Conservation (phyloP, 1,284 basidiomycete genomes). For the Athelia psychrophila region DNA sequence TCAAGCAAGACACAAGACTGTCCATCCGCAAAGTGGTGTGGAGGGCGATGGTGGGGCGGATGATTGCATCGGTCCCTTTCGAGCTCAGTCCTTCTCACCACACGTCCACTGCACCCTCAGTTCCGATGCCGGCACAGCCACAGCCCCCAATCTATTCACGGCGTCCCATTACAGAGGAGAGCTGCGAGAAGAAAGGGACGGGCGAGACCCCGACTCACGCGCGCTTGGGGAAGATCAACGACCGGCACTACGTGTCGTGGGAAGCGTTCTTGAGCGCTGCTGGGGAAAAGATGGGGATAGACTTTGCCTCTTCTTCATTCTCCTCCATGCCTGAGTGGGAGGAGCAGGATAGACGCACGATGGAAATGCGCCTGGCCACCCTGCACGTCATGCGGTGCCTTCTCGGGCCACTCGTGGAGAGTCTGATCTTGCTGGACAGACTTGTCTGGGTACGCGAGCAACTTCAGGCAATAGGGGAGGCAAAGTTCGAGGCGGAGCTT, state of each 20-base stretch:
- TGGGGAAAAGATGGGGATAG: constrained; percentile 20
- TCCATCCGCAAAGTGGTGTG: constrained; percentile 35
- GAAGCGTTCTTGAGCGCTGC: constrained; percentile 25
- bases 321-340: background rate
- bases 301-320: background rate
- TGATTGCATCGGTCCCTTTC: constrained; percentile 4
- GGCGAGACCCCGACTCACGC: background rate
- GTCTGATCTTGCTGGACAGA: constrained; percentile 36
- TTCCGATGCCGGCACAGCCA: too few relatives aligned
- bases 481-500: constrained; percentile 5
- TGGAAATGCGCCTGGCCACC: constrained; percentile 28
- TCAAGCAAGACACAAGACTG: constrained; percentile 15
- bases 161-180: background rate
- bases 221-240: constrained; percentile 31
- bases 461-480: constrained; percentile 12
- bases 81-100: background rate
- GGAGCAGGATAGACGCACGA: constrained; percentile 8
- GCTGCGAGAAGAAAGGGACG: background rate
- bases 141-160: background rate
- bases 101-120: background rate
- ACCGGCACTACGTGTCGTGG: constrained; percentile 30
- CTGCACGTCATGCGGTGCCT: constrained; percentile 38
- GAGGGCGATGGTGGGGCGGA: constrained; percentile 29
- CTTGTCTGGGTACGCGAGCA: constrained; percentile 30
- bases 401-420: constrained; percentile 38